Base-by-base conservation (phyloP, 164 flowering plant species). In the Stephania yunnanensis region DNA sequence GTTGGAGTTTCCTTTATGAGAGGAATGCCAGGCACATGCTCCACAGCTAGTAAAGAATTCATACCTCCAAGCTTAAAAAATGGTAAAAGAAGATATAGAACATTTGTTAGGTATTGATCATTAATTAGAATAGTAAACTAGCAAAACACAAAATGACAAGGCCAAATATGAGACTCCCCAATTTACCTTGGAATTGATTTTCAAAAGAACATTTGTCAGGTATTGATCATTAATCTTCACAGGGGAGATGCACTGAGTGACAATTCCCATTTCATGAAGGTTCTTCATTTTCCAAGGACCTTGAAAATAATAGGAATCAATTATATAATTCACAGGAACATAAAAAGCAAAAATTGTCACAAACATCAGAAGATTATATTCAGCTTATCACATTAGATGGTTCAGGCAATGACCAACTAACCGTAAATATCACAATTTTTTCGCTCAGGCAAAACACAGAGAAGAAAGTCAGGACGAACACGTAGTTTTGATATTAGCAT, bases 261-360 rank as follows among this genome's bases (percentile, higher is more conserved):
- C 78, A 69, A 92, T 81, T 42, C 95, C 97, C 74, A 80, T 52
- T 17, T 87, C 89, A 82, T 81, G 65, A n/a, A 94, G 89, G 82
- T 89, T 75, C 71, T 81, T 89, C 81, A 80, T 90, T 87, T 94
- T 94, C 98, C 98, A 94, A 55, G 98, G 98, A 10, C 97, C 98
- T 90, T n/a, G 31, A 77, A 8, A 67, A 45, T 67, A 70, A 63
- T 46, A 6, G 72, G n/a, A 36, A 2, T 69, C n/a, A 67, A 25
- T 71, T 11, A 67, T 11, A 67, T 22, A 19, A 4, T 63, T 25
- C 8, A 69, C 30, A 66, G 9, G 20, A 31, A 10, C 13, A 8
- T 7, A 45, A 30, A 58, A 42, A 22, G 70, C 1, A 72, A 73
- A 63, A 76, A 52, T 7, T 15, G 20, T 31, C 72, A 70, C 25